Evolutionary conservation across 2,329 filamentous ascomycete species (phyloP).

Genomic region (Proliferodiscus dingleyae): DNA sequence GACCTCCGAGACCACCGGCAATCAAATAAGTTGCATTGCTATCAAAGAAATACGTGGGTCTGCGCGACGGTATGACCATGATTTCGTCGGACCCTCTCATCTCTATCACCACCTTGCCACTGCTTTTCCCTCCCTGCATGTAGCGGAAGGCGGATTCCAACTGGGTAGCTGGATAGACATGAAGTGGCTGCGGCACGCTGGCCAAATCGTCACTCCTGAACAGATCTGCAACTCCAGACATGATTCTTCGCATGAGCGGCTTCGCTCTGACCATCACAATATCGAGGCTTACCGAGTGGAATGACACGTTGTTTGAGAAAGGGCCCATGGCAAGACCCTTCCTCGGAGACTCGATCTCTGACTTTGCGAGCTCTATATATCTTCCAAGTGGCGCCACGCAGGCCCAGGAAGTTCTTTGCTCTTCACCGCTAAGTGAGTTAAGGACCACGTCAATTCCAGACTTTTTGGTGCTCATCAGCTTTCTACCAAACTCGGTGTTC

Average conservation of each 20-base stretch:
- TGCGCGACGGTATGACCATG: no score
- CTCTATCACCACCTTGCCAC: no score
- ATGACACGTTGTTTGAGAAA: slow-evolving; percentile 5
- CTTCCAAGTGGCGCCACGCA: slow-evolving; percentile 34
- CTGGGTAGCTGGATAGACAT: no score
- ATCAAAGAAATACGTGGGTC: no score
- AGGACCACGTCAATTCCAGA: slow-evolving; percentile 6
- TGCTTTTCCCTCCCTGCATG: no score
- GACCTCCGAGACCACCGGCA: slow-evolving; percentile 24
- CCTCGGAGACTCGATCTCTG: slow-evolving; percentile 14
- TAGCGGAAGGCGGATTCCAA: no score
- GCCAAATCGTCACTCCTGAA: no score
- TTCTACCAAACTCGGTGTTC: slow-evolving; percentile 32
- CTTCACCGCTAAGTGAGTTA: slow-evolving; percentile 8
- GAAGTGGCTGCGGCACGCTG: no score
- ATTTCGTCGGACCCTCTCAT: no score
- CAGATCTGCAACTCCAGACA: no score
- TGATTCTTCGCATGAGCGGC: no score
- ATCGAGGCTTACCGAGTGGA: slow-evolving; percentile 3
- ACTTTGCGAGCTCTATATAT: slow-evolving; percentile 34
- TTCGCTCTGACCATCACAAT: no score
- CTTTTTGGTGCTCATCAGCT: slow-evolving; percentile 10
- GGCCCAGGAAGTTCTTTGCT: slow-evolving; percentile 38
- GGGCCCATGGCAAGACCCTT: slow-evolving; percentile 19
- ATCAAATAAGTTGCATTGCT: slow-evolving; percentile 22